Percentiles rank a stretch among this genome's conserved stretches.
phyloP scores from a whole-genome alignment of 129 eudicot species.

The Cynara cardunculus region DNA sequence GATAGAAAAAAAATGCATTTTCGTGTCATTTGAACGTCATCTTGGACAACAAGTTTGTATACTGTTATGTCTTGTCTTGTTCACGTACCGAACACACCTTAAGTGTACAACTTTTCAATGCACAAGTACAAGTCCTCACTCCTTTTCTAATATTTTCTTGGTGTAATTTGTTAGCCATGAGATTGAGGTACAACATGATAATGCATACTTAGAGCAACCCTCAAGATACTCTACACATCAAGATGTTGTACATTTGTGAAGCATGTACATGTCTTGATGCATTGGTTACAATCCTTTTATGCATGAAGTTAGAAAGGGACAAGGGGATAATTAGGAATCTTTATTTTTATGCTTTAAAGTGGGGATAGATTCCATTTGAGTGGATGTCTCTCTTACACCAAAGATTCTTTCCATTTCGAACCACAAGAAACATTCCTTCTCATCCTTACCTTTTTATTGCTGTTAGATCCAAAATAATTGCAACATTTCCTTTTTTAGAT shows the following conservation, averaged over 20 bases:
- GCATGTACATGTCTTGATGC: slow-evolving; percentile 16
- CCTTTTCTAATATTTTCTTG: not conserved
- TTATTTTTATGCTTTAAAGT: slow-evolving; percentile 10
- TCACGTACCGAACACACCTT: not conserved
- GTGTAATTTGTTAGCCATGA: not conserved
- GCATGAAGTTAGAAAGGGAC: slow-evolving; percentile 4
- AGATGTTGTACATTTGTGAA: not conserved
- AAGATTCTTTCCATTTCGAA: slow-evolving; percentile 24
- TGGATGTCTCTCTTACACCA: slow-evolving; percentile 17
- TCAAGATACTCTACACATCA: not conserved
- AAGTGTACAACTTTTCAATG: not conserved
- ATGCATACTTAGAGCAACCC: slow-evolving; percentile 4
- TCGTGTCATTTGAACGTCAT: not conserved
- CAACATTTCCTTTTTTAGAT: not conserved
- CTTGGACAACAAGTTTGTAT: not conserved
- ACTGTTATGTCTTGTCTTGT: not conserved
- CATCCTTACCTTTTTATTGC: not conserved
- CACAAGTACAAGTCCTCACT: not conserved
- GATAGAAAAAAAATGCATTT: not conserved
- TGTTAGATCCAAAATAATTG: slow-evolving; percentile 13
- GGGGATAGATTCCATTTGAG: slow-evolving; percentile 24
- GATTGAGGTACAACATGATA: not conserved
- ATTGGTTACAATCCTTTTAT: not conserved
- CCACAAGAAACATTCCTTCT: slow-evolving; percentile 23
- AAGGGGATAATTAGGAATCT: slow-evolving; percentile 12